Base-by-base conservation (phyloP, 2,329 filamentous ascomycete species). In the Helotiales sp. region DNA sequence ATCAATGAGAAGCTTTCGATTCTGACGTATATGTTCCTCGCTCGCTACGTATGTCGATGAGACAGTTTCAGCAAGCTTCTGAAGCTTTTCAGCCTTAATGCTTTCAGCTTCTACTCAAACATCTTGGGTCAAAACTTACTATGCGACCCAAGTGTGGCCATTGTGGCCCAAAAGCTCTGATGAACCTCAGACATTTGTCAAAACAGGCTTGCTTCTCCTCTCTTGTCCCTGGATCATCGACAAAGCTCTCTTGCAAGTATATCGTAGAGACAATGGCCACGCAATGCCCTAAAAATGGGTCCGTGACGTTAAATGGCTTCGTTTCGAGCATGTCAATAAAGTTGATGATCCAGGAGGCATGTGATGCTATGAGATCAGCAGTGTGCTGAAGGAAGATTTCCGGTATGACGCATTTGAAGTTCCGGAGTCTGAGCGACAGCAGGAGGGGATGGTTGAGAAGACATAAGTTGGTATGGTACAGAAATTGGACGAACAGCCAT, bases 301-400 rank as follows among this genome's bases (percentile, higher is more conserved):
- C 77, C 5, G 77, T 77, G 7, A 78, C 73, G 48, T 74, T 68
- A 54, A 81, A 79, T 0, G 67, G 68, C 64, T 78, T 76, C 62
- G 76, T 72, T 68, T 74, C 70, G 57, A 77, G 72, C 60, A 75
- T 74, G 47, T 80, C 76, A 46, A 82, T 75, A 49, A 81, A 77
- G 63, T 81, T 78, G 3, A 81, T 74, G 25, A 82, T 79, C 80
- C 80, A 82, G 0, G 76, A 76, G 0, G 78, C 77, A 59, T 82
- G 79, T 0, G 76, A 77, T 0, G 76, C 75, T 27, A 81, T 80
- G 25, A 79, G 70, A 54, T 82, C 79, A 12, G 77, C 78, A 0
- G 78, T 81, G 60, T 81, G 78, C 48, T 81, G 79, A 1, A 83
- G 73, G 19, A 82, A 83, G 1, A 80, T 78, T 51, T 82, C 79